Evolutionary conservation across 129 eudicot genomes (phyloP).

Genomic region (Logfia minima): DNA sequence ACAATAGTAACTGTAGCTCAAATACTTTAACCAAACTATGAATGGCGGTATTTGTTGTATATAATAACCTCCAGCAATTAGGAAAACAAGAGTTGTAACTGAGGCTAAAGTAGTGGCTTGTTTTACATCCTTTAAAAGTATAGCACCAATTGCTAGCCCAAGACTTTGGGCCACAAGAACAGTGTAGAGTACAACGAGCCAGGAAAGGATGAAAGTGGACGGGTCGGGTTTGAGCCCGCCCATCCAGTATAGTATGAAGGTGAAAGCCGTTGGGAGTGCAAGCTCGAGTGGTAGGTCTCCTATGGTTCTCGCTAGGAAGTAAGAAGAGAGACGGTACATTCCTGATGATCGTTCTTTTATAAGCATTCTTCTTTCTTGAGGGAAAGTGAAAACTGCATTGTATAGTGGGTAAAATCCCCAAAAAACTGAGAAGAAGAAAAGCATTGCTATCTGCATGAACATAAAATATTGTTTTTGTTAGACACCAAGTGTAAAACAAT

Average conservation of each 20-base stretch:
- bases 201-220: conserved; percentile 71
- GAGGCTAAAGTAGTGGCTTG: conserved; percentile 97
- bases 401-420: conserved; percentile 99
- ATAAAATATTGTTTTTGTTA: background rate
- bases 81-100: conserved; percentile 91
- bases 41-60: conserved; percentile 83
- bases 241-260: conserved; percentile 97
- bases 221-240: conserved; percentile 94
- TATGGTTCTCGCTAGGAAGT: conserved; percentile 84
- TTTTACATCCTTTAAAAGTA: conserved; percentile 84
- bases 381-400: conserved; percentile 96
- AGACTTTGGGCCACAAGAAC: conserved; percentile 95
- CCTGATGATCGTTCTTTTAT: conserved; percentile 95
- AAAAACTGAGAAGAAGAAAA: conserved; percentile 98
- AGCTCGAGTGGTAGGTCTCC: conserved; percentile 96
- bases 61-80: conserved; percentile 97
- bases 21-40: conserved; percentile 84
- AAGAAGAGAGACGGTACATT: conserved; percentile 97
- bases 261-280: conserved; percentile 93
- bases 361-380: conserved; percentile 92
- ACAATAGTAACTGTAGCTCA: conserved; percentile 94
- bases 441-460: conserved; percentile 73
- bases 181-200: conserved; percentile 76
- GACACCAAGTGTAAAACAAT: conserved; percentile 1
- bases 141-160: conserved; percentile 85